Evolutionary conservation across 257 asterid genomes (phyloP), one percentile per base, ranked within the genome.

Genomic region (Scutellaria galericulata): DNA sequence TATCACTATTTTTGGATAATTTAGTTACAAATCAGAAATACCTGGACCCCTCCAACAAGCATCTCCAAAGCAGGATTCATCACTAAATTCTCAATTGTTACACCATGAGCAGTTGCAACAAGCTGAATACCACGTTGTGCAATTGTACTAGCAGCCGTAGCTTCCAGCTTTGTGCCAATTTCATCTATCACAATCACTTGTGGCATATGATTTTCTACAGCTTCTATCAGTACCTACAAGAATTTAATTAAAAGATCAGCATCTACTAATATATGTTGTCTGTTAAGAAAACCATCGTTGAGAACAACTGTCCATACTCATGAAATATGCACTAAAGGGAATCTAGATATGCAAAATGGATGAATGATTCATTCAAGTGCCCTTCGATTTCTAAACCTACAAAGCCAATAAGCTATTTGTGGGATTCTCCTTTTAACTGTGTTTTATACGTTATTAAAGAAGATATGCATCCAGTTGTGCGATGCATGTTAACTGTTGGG

Each of bases 11-110:
- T 51, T 56, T 12, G 15, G 65, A 42, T 55, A 44, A 35, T 40
- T 37, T 62, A 59, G 44, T 70, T 24, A 59, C 47, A 65, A 31
- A 67, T 14, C 39, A 61, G 7, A 72, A 78, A 59, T 86, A 94
- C 99, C 97, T 94, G 95, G 70, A 94, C 93, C 69, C 97, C 97
- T 72, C 99, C 99, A 74, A 94, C 96, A 61, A 94, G 99, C 97
- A 91, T 89, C 86, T 94, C 97, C 62, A 94, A 76, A 66, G 96
- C 95, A 68, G 98, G 99, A 88, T 94, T 91, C 95, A 85, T 87
- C 51, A 94, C 95, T 75, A 94, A 84, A 80, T 91, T 94, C 60
- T 94, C 95, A 10, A 94, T 91, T 64, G 97, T 91, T 54, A 91
- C 83, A 71, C 99, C 99, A 86, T 94, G 99, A 86, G 99, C 99